These are phyloP conservation scores for Tremella fuciformis DNA, from an alignment of 768 basidiomycete genomes.

Conservation along the genomic window DNA sequence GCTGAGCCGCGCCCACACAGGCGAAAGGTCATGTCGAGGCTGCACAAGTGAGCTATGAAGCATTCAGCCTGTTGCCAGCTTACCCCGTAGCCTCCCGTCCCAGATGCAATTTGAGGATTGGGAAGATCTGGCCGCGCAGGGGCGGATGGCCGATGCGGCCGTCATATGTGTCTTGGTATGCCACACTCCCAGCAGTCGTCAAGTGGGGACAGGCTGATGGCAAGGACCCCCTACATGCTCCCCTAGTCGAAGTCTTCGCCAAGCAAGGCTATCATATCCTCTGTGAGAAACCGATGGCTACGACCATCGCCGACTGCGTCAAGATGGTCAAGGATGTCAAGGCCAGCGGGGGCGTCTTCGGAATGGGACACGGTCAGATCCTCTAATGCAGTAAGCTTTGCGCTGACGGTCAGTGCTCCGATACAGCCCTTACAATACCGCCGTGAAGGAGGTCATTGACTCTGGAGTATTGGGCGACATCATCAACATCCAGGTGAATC, in stretches of 20 bases:
- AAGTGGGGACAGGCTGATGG: background rate
- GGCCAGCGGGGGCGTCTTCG: constrained; percentile 70
- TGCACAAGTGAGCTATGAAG: constrained; percentile 51
- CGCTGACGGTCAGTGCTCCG: constrained; percentile 63
- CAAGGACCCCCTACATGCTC: constrained; percentile 73
- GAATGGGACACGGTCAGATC: constrained; percentile 74
- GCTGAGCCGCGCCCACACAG: constrained; percentile 76
- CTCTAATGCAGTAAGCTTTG: background rate
- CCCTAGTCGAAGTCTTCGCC: constrained; percentile 71
- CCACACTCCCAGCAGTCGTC: background rate
- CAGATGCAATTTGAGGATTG: constrained; percentile 70
- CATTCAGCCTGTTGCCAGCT: background rate
- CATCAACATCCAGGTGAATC: constrained; percentile 64
- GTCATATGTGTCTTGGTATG: constrained; percentile 62
- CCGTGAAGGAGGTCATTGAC: constrained; percentile 66
- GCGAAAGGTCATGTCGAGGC: constrained; percentile 59
- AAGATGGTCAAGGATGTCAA: constrained; percentile 70
- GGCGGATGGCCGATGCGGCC: constrained; percentile 79
- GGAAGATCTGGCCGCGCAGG: constrained; percentile 67
- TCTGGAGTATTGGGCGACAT: constrained; percentile 72
- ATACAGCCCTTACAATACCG: constrained; percentile 78
- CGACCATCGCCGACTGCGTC: constrained; percentile 67
- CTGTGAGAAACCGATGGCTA: constrained; percentile 92
- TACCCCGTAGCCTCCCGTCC: constrained; percentile 57
- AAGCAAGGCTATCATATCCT: constrained; percentile 81